Conservation (phyloP, 169 alveolate genomes). For the Neospora caninum region DNA sequence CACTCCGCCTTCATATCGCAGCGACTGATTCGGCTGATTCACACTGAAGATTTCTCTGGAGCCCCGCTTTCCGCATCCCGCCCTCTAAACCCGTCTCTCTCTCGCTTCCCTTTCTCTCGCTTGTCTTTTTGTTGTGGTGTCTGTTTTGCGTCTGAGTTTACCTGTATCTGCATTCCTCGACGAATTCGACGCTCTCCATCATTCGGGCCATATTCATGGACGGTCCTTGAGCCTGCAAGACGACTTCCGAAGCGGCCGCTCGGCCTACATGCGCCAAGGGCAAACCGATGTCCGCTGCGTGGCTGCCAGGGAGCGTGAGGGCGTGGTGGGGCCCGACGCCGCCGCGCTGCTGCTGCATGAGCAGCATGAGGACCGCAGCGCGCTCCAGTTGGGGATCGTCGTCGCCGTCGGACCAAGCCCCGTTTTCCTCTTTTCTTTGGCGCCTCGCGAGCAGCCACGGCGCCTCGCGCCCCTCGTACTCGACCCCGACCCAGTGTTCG, state of each 20-base stretch:
- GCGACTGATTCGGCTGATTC: no score
- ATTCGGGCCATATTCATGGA: background rate
- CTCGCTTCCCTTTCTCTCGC: background rate
- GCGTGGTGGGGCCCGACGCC: background rate
- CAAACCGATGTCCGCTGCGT: background rate
- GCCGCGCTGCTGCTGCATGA: background rate
- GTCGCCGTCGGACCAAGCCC: background rate
- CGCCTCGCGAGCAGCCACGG: constrained; percentile 16
- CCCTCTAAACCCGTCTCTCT: background rate
- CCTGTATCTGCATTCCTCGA: constrained; percentile 37
- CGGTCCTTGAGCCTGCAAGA: background rate
- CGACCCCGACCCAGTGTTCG: constrained; percentile 35
- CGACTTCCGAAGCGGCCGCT: background rate
- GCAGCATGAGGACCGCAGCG: constrained; percentile 36
- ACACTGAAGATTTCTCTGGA: no score
- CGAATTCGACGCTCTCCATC: constrained; percentile 35
- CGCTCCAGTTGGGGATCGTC: constrained; percentile 17
- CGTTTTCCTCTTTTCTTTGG: background rate
- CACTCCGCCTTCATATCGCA: no score
- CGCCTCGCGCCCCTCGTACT: constrained; percentile 5
- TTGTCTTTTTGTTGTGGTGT: no score
- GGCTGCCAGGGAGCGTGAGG: background rate
- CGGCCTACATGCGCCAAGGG: background rate
- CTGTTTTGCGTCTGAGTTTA: no score
- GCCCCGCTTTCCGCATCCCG: no score